Evolutionary conservation across 805 yeast genomes (phyloP).

Genomic region (Kuraishia hungarica): DNA sequence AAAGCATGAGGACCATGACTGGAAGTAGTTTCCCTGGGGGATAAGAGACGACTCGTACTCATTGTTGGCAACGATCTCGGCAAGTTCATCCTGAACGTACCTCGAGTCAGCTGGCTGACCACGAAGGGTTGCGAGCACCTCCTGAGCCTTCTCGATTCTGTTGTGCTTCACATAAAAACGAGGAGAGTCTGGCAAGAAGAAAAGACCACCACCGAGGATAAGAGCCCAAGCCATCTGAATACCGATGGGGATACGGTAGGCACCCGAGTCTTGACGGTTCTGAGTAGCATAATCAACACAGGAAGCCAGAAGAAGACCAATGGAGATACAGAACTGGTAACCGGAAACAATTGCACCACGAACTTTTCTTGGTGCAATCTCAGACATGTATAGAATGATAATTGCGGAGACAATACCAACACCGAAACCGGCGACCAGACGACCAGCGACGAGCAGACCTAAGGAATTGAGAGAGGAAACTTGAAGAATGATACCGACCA

Average conservation of each 20-base stretch:
- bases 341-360: slow-evolving; percentile 73
- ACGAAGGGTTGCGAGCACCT: slow-evolving; percentile 46
- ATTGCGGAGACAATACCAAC: slow-evolving; percentile 74
- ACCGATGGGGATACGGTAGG: slow-evolving; percentile 71
- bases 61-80: slow-evolving; percentile 42
- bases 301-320: slow-evolving; percentile 66
- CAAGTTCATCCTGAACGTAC: slow-evolving; percentile 38
- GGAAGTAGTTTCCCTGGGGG: slow-evolving; percentile 26
- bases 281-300: slow-evolving; percentile 65
- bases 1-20: slow-evolving; percentile 36
- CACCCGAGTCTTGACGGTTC: slow-evolving; percentile 38
- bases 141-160: slow-evolving; percentile 46
- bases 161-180: slow-evolving; percentile 57
- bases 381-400: slow-evolving; percentile 73
- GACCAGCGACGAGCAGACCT: slow-evolving; percentile 52
- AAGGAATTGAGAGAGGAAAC: slow-evolving; percentile 32
- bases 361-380: slow-evolving; percentile 69
- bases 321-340: slow-evolving; percentile 57
- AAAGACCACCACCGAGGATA: slow-evolving; percentile 51
- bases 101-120: slow-evolving; percentile 38
- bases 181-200: slow-evolving; percentile 70
- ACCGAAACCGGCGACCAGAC: slow-evolving; percentile 67
- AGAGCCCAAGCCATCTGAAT: slow-evolving; percentile 66
- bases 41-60: slow-evolving; percentile 32
- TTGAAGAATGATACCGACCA: slow-evolving; percentile 41